Evolutionary conservation across 768 basidiomycete species (phyloP), one percentile per base, ranked within the genome.

Genomic region (Boletus bicolor): DNA sequence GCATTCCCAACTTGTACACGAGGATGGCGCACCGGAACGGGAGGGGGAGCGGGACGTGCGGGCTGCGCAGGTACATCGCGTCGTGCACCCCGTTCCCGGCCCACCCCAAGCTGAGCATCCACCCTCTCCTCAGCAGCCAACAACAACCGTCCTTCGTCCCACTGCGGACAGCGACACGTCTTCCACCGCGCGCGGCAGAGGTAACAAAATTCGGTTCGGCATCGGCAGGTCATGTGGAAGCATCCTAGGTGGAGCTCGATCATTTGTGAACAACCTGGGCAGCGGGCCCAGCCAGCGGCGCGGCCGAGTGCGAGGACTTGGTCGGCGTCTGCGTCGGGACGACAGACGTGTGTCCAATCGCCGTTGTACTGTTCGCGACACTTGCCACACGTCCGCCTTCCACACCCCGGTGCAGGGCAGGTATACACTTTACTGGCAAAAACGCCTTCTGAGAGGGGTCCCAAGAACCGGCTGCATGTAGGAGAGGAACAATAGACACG

Each of bases 141-240:
- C 32, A 78, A 11, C 12, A 71, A 26, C 7, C 59, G 52, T 4
- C 28, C 34, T 61, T 88, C 87, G 21, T 88, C 86, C 85, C 86
- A 89, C 55, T 85, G 83, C 0, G 77, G 75, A 58, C 88, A 89
- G 0, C 0, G 14, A 60, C 89, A 91, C 1, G 70, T 75, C 71
- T 87, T 87, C 87, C 88, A 91, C 4, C 54, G 72, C 24, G 62
- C 77, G 73, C 76, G 49, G 74, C 83, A 77, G 73, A 83, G 57
- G 46, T 77, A 78, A 58, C 76, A 77, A 43, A 77, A 77, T 47
- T 76, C 64, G 11, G 69, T 71, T 39, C 60, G 53, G 60, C 76
- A 77, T 28, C 69, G 57, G 51, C 76, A 77, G 2, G 72, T 72
- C 71, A 78, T 75, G 55, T 78, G 76, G 58, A 64, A 72, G 51